Conservation (phyloP, 768 basidiomycete species). For the Amanita pallidorosea region DNA sequence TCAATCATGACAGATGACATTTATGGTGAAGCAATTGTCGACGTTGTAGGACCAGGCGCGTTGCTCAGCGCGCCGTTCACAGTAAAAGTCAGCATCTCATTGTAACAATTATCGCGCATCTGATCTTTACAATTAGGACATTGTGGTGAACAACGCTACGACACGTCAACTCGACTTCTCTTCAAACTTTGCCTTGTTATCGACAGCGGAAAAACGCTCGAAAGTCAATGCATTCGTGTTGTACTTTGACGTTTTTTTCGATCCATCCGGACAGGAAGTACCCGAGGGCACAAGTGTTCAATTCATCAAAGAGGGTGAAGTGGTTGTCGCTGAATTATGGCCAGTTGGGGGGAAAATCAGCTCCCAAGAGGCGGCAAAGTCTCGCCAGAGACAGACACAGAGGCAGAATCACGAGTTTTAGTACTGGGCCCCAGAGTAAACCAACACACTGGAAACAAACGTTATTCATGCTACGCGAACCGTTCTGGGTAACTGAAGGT, state of each 20-base stretch:
- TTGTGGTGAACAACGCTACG: conserved; percentile 56
- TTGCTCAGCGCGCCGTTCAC: conserved; percentile 51
- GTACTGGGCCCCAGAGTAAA: conserved; percentile 79
- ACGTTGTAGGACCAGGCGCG: conserved; percentile 58
- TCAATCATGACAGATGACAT: conserved; percentile 68
- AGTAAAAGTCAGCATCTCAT: conserved; percentile 46
- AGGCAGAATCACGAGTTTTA: conserved; percentile 62
- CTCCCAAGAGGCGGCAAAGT: conserved; percentile 50
- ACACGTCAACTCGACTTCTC: conserved; percentile 70
- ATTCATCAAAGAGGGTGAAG: conserved; percentile 45
- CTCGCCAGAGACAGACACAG: conserved; percentile 30
- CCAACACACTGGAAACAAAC: conserved; percentile 99
- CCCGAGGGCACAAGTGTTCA: conserved; percentile 42
- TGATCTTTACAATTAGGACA: conserved; percentile 41
- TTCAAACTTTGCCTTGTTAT: conserved; percentile 66
- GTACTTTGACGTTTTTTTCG: conserved; percentile 96
- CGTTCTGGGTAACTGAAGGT: conserved; percentile 72
- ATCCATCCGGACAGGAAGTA: conserved; percentile 39
- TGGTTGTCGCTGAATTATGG: conserved; percentile 71
- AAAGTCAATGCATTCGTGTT: conserved; percentile 75
- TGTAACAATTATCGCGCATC: not conserved
- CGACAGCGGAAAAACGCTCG: conserved; percentile 45
- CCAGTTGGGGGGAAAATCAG: conserved; percentile 60
- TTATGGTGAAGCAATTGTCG: conserved; percentile 77
- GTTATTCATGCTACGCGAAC: conserved; percentile 73